phyloP scores from a whole-genome alignment of 352 stramenopile genomes.

The Phytophthora uliginosa region DNA sequence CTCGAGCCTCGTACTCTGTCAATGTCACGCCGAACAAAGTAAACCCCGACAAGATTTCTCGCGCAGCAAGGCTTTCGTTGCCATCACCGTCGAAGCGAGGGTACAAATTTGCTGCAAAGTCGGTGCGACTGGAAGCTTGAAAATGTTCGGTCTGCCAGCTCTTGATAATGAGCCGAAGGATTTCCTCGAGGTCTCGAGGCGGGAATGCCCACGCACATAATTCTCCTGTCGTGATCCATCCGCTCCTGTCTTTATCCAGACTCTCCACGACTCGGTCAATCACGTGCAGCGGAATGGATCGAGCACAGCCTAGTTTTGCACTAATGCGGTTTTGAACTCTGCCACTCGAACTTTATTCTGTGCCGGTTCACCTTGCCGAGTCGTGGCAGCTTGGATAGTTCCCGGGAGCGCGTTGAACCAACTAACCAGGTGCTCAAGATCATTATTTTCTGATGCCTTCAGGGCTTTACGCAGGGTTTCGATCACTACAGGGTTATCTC shows the following conservation, averaged over 20 bases:
- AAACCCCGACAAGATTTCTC: slow-evolving; percentile 66
- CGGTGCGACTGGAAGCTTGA: slow-evolving; percentile 1
- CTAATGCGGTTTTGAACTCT: slow-evolving; percentile 72
- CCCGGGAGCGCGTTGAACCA: slow-evolving; percentile 69
- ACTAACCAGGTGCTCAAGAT: slow-evolving; percentile 29
- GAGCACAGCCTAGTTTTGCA: slow-evolving; percentile 18
- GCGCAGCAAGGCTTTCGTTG: slow-evolving; percentile 67
- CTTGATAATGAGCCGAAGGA: slow-evolving; percentile 49
- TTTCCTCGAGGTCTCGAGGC: slow-evolving; percentile 68
- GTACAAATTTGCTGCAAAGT: slow-evolving; percentile 53
- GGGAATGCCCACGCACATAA: slow-evolving; percentile 64
- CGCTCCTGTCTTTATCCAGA: slow-evolving; percentile 68
- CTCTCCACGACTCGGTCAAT: slow-evolving; percentile 52
- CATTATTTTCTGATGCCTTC: slow-evolving; percentile 23
- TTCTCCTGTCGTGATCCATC: slow-evolving; percentile 75
- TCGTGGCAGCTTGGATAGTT: slow-evolving; percentile 23
- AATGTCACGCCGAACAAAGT: slow-evolving; percentile 49
- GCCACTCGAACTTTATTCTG: slow-evolving; percentile 61
- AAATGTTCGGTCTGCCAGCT: slow-evolving; percentile 42
- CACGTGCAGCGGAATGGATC: slow-evolving; percentile 22
- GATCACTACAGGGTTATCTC: slow-evolving; percentile 28
- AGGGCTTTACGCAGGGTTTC: slow-evolving; percentile 33
- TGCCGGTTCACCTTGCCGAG: background rate
- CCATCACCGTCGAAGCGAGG: slow-evolving; percentile 61
- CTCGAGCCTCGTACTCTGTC: slow-evolving; percentile 46